Evolutionary conservation across 202 grass and related monocot genomes (phyloP).

Genomic region (Panicum virgatum): DNA sequence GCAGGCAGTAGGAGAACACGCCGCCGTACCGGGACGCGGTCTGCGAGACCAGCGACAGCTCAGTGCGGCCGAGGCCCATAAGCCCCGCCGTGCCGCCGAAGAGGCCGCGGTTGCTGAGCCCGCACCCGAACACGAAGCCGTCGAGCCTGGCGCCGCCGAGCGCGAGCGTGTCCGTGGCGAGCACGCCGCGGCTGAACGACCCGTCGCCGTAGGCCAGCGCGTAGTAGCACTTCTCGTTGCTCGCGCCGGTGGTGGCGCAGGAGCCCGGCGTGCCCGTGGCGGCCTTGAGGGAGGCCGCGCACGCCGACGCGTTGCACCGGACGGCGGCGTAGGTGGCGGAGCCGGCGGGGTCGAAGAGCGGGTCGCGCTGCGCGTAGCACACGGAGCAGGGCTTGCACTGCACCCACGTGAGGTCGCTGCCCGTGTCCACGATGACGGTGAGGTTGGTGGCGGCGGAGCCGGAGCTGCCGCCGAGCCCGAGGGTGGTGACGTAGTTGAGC

Average conservation of each 20-base stretch:
- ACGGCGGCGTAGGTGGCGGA: slow-evolving; percentile 68
- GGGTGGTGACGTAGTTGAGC: slow-evolving; percentile 79
- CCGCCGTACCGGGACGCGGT: slow-evolving; percentile 66
- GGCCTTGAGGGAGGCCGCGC: slow-evolving; percentile 54
- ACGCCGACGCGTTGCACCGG: slow-evolving; percentile 69
- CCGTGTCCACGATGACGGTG: slow-evolving; percentile 81
- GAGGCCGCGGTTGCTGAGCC: slow-evolving; percentile 78
- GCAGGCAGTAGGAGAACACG: slow-evolving; percentile 85
- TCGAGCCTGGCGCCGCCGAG: slow-evolving; percentile 53
- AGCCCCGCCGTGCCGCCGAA: slow-evolving; percentile 83
- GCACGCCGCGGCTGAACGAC: slow-evolving; percentile 74
- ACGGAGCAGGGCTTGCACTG: slow-evolving; percentile 68
- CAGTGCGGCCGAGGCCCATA: slow-evolving; percentile 78
- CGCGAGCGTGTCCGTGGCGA: slow-evolving; percentile 60
- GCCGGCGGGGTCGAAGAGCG: slow-evolving; percentile 67
- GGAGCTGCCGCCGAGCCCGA: slow-evolving; percentile 41
- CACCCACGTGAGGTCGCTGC: slow-evolving; percentile 82
- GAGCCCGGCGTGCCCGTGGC: slow-evolving; percentile 67
- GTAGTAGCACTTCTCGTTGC: slow-evolving; percentile 63
- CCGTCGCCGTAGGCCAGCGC: slow-evolving; percentile 76
- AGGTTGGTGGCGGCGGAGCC: slow-evolving; percentile 26
- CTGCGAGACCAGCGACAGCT: slow-evolving; percentile 74
- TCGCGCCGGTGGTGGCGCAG: slow-evolving; percentile 15
- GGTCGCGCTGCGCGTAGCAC: slow-evolving; percentile 74
- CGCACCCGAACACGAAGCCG: slow-evolving; percentile 77